Evolutionary conservation across 108 stramenopile species (phyloP), one percentile per base, ranked within the genome.

Genomic region (Seminavis robusta): DNA sequence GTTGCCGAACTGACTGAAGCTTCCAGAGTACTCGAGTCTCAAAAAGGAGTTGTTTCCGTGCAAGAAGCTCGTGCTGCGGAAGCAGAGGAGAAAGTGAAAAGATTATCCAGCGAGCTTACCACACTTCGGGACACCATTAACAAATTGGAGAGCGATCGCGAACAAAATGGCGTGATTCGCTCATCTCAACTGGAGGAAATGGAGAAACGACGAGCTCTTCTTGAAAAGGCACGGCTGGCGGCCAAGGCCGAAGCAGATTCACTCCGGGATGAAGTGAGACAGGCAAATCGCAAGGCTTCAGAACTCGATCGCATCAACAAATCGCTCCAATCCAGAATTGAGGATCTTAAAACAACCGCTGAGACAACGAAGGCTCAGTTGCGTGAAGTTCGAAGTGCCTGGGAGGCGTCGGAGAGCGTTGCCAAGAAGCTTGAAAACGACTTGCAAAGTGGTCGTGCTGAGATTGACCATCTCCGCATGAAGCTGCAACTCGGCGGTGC

Each of bases 1-100:
- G 62, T 29, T 11, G n/a, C 41, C 21, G 25, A 55, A 46, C 62
- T 63, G 1, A 17, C 52, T 4, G 40, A 56, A 21, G 52, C 62
- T 19, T 54, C 33, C 20, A 8, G 33, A 17, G 40, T 63, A n/a
- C 17, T 55, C 16, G 32, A 16, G 8, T 17, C 39, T 23, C 51
- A 63, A 52, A 63, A 63, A 32, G 41, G 6, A 9, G 17, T 9
- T 1, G 42, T 63, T 3, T 1, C 7, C 7, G 39, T 15, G 19
- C 10, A 41, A 8, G 53, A 63, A 27, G 19, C 31, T 6, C 10
- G 28, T 6, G 11, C 15, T 17, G 47, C 25, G n/a, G 44, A 44
- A 20, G 56, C 56, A 23, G 43, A 42, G 19, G 11, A 46, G 19
- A 9, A 44, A 10, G 10, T 25, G 5, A 15, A 19, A 17, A 21